Evolutionary conservation across 2,329 filamentous ascomycete species (phyloP).

Genomic region (Elsinoe fawcettii): DNA sequence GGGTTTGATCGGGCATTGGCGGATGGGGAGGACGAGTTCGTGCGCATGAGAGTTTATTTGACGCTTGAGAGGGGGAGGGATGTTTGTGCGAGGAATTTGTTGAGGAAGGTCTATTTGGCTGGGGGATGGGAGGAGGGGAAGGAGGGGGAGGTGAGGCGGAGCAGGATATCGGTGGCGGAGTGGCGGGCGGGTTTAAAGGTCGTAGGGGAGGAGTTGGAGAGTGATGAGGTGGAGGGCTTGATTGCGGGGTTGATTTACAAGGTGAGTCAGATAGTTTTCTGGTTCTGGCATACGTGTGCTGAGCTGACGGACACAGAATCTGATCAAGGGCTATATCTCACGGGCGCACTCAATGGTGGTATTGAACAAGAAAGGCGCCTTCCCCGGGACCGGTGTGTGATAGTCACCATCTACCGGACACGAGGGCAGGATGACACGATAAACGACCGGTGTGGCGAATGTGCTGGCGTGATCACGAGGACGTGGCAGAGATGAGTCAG

Average conservation of each 20-base stretch:
- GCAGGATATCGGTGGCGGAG: constrained; percentile 72
- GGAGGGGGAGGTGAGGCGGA: constrained; percentile 58
- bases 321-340: constrained; percentile 98
- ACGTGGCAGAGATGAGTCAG: not conserved
- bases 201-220: constrained; percentile 47
- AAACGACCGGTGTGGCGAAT: not conserved
- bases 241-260: constrained; percentile 98
- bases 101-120: constrained; percentile 81
- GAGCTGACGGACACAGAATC: constrained; percentile 48
- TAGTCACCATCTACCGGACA: not conserved
- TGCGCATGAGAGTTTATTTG: constrained; percentile 86
- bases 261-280: constrained; percentile 52
- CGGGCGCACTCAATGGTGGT: constrained; percentile 85
- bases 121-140: constrained; percentile 75
- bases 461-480: not conserved
- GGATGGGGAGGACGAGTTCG: constrained; percentile 82
- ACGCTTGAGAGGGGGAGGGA: constrained; percentile 89
- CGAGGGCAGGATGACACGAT: not conserved
- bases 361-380: constrained; percentile 84
- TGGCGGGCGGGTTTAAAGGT: constrained; percentile 79
- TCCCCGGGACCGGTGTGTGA: constrained; percentile 75
- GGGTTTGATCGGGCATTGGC: constrained; percentile 77
- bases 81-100: constrained; percentile 81
- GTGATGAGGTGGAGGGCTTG: constrained; percentile 90
- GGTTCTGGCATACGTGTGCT: not conserved